These are phyloP conservation scores for Trametes polyzona DNA, from an alignment of 1,284 basidiomycete species.

Conservation along the genomic window DNA sequence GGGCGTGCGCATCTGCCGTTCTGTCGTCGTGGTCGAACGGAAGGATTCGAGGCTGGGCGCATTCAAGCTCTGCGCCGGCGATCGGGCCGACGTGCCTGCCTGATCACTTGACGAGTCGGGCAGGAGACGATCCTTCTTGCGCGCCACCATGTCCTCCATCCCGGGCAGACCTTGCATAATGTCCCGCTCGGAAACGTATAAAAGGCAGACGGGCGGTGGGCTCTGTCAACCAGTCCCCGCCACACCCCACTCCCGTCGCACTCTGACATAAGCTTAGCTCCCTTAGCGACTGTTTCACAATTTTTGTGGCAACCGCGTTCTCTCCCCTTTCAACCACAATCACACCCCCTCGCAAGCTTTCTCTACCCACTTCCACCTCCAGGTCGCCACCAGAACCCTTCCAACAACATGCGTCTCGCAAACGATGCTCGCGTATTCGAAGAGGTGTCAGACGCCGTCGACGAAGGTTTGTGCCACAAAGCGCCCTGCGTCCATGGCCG, in stretches of 20 bases:
- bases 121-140: background rate
- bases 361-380: background rate
- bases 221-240: conserved; percentile 3
- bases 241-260: conserved; percentile 5
- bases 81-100: background rate
- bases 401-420: conserved; percentile 13
- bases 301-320: conserved; percentile 5
- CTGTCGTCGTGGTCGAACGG: background rate
- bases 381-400: too few relatives aligned
- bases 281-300: conserved; percentile 15
- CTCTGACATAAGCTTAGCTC: conserved; percentile 14
- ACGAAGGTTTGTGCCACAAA: conserved; percentile 55
- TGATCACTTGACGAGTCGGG: conserved; percentile 1
- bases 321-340: background rate
- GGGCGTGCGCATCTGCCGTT: background rate
- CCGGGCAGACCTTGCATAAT: background rate
- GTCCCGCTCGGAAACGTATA: background rate
- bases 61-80: background rate
- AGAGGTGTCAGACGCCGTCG: conserved; percentile 72
- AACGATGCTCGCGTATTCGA: conserved; percentile 48
- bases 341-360: background rate
- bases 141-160: background rate
- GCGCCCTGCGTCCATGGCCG: background rate
- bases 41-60: background rate
- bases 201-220: conserved; percentile 2